phyloP scores from a whole-genome alignment of 805 yeast species.

The Candida loeiensis region DNA sequence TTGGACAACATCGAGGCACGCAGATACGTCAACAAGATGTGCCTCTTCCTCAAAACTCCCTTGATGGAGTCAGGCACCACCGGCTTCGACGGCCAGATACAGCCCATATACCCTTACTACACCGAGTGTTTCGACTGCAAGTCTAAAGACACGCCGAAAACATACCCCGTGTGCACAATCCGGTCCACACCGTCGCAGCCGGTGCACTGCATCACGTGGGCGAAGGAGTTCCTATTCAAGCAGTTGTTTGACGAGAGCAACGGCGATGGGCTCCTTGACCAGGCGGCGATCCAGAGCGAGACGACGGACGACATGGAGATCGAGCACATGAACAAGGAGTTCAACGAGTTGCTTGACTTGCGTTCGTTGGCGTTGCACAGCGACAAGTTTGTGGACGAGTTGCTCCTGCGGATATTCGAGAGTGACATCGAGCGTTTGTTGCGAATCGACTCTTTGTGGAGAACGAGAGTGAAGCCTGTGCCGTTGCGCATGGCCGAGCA shows the following conservation, averaged over 20 bases:
- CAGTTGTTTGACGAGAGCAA: constrained; percentile 65
- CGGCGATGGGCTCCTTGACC: constrained; percentile 9
- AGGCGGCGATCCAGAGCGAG: constrained; percentile 38
- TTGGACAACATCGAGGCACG: constrained; percentile 92
- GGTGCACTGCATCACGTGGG: constrained; percentile 96
- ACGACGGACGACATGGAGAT: constrained; percentile 64
- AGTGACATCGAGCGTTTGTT: constrained; percentile 78
- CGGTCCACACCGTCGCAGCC: constrained; percentile 96
- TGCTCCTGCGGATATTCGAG: constrained; percentile 59
- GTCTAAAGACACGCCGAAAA: constrained; percentile 80
- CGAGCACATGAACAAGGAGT: constrained; percentile 60
- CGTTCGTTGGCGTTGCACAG: constrained; percentile 19
- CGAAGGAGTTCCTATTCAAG: constrained; percentile 81
- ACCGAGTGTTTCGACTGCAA: constrained; percentile 95
- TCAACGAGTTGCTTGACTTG: constrained; percentile 54
- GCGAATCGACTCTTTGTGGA: constrained; percentile 74
- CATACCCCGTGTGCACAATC: constrained; percentile 95
- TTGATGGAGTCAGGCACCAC: constrained; percentile 93
- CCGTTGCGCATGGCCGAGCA: constrained; percentile 46
- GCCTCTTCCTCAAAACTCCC: constrained; percentile 69
- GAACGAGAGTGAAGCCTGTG: constrained; percentile 60
- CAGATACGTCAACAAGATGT: constrained; percentile 79
- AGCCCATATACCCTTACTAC: constrained; percentile 76
- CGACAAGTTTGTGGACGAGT: constrained; percentile 31
- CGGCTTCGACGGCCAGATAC: constrained; percentile 91